Conservation (phyloP, 495 filamentous ascomycete species). For the Entonaema liquescens region DNA sequence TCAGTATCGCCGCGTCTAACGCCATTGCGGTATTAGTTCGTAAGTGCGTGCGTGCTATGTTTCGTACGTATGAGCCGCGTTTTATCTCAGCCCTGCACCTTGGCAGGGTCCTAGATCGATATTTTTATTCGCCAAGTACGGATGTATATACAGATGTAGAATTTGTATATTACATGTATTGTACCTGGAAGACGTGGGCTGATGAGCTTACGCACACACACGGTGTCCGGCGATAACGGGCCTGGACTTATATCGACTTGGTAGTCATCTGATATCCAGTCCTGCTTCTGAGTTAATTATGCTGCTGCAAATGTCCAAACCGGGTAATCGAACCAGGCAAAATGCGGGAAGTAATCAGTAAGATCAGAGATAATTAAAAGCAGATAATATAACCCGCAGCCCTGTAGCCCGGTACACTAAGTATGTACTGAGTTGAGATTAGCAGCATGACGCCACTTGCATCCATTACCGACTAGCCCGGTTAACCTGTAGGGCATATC, state of each 20-base stretch:
- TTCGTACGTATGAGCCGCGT: conserved; percentile 12
- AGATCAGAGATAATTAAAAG: conserved; percentile 32
- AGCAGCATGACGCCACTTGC: conserved; percentile 35
- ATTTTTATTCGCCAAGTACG: conserved; percentile 13
- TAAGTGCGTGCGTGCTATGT: conserved; percentile 13
- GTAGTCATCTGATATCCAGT: conserved; percentile 38
- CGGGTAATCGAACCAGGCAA: conserved; percentile 20
- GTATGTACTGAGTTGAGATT: conserved; percentile 19
- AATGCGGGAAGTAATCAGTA: conserved; percentile 38
- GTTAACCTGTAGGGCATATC: conserved; percentile 42
- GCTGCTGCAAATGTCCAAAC: conserved; percentile 33
- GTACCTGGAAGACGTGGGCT: conserved; percentile 23
- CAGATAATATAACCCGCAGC: conserved; percentile 29
- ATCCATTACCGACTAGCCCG: conserved; percentile 31
- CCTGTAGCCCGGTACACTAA: neutral
- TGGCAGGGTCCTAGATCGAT: conserved; percentile 29
- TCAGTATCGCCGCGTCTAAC: neutral
- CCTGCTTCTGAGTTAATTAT: conserved; percentile 38
- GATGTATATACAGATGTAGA: neutral
- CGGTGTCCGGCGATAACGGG: conserved; percentile 33
- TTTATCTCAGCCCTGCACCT: conserved; percentile 38
- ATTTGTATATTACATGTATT: neutral
- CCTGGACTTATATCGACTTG: conserved; percentile 14
- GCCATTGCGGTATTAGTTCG: conserved; percentile 4
- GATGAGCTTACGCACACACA: conserved; percentile 29